Evolutionary conservation across 1,139 yeast species (phyloP).

Genomic region (Blastobotrys malaysiensis): DNA sequence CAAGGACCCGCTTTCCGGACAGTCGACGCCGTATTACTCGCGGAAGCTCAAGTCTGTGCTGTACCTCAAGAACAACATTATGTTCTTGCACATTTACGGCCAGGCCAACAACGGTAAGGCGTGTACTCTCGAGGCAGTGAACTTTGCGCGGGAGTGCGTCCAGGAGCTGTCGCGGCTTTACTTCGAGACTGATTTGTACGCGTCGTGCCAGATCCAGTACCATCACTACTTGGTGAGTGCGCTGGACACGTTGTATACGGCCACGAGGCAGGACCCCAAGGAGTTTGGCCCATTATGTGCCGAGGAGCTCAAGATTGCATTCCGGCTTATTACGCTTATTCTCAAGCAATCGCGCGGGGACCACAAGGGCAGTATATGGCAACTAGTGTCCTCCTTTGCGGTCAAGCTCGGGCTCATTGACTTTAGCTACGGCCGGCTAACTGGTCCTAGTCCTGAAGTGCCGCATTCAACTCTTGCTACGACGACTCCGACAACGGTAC

Average conservation of each 20-base stretch:
- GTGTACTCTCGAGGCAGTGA: conserved; percentile 23
- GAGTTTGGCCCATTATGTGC: conserved; percentile 12
- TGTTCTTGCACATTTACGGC: conserved; percentile 21
- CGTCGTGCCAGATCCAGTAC: conserved; percentile 25
- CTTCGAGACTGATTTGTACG: conserved; percentile 21
- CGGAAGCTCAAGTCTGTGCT: conserved; percentile 22
- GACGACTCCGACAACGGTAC: not conserved
- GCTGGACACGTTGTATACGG: conserved; percentile 25
- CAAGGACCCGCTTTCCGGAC: not conserved
- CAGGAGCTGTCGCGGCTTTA: conserved; percentile 23
- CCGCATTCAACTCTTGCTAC: not conserved
- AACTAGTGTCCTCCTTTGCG: conserved; percentile 19
- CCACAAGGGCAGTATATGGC: conserved; percentile 20
- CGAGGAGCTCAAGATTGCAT: conserved; percentile 18
- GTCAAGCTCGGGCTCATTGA: conserved; percentile 17
- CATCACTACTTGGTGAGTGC: conserved; percentile 26
- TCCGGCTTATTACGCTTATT: conserved; percentile 16
- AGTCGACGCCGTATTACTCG: conserved; percentile 16
- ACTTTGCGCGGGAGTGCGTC: conserved; percentile 24
- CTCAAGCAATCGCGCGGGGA: conserved; percentile 13
- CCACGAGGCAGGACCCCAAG: conserved; percentile 19
- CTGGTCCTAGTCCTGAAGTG: not conserved
- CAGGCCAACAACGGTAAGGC: conserved; percentile 11
- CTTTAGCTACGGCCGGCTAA: not conserved
- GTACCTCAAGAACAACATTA: conserved; percentile 20